These are phyloP conservation scores for Acanthamoeba healyi DNA, from an alignment of 208 protist species.

Conservation along the genomic window DNA sequence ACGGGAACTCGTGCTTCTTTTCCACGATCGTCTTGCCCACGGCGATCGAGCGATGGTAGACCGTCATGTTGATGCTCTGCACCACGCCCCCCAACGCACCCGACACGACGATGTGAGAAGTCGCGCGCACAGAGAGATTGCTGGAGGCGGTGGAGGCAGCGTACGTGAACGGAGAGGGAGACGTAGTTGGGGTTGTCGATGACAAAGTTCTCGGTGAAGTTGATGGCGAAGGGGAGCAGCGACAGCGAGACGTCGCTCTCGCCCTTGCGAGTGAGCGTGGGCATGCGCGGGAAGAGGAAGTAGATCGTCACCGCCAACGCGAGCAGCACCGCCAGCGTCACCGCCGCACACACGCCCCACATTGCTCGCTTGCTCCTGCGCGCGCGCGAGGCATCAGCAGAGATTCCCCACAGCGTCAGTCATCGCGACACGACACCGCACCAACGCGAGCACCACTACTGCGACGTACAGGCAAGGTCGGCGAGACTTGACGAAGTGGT, in stretches of 20 bases:
- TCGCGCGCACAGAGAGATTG: too few species aligned
- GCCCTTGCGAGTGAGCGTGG: background rate
- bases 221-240: background rate
- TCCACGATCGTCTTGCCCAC: background rate
- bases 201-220: background rate
- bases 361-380: background rate
- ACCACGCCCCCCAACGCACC: too few species aligned
- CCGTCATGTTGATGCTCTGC: background rate
- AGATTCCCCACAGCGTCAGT: too few species aligned
- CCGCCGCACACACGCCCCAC: background rate
- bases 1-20: background rate
- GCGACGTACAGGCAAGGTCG: background rate
- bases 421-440: too few species aligned
- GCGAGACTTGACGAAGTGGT: background rate
- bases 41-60: background rate
- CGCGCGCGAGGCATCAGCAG: background rate
- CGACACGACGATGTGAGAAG: too few species aligned
- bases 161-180: background rate
- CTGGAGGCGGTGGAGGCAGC: too few species aligned
- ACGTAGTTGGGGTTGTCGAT: slow-evolving; percentile 10
- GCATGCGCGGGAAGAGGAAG: background rate
- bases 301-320: background rate
- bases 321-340: background rate
- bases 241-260: background rate
- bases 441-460: too few species aligned